Conservation (phyloP, 2,329 filamentous ascomycete species). For the Aspergillus awamori region DNA sequence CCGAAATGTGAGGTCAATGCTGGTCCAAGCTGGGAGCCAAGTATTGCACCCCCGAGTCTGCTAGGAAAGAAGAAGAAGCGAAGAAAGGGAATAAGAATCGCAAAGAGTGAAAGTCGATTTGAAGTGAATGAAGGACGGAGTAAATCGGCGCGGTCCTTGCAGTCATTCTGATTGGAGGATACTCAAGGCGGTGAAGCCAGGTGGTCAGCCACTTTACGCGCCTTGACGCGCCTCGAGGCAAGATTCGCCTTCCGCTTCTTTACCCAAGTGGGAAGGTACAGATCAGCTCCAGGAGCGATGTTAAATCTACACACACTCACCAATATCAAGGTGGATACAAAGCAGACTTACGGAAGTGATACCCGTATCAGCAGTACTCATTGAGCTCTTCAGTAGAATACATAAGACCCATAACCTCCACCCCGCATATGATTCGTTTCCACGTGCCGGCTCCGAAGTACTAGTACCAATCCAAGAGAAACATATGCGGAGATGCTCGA, state of each 20-base stretch:
- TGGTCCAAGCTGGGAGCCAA: not conserved
- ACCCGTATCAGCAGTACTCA: constrained; percentile 14
- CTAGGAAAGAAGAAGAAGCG: not conserved
- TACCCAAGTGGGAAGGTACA: not conserved
- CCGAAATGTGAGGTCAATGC: not conserved
- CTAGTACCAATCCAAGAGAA: constrained; percentile 12
- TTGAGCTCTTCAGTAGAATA: constrained; percentile 32
- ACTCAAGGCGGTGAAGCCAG: constrained; percentile 26
- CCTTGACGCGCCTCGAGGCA: constrained; percentile 19
- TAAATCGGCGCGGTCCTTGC: constrained; percentile 15
- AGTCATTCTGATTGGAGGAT: constrained; percentile 15
- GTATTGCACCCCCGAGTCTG: not conserved
- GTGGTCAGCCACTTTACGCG: constrained; percentile 27
- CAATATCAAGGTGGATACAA: not conserved
- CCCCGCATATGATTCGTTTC: constrained; percentile 21
- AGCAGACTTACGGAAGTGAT: not conserved
- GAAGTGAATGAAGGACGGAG: constrained; percentile 10
- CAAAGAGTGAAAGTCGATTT: not conserved
- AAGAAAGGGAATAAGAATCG: not conserved
- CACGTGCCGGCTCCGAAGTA: constrained; percentile 14
- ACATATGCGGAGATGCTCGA: constrained; percentile 15
- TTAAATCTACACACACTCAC: not conserved
- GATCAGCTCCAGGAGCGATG: not conserved
- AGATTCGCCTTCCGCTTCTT: not conserved
- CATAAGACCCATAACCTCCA: constrained; percentile 26